Conservation (phyloP, 2,329 filamentous ascomycete genomes). For the Trichoderma aggressivum region DNA sequence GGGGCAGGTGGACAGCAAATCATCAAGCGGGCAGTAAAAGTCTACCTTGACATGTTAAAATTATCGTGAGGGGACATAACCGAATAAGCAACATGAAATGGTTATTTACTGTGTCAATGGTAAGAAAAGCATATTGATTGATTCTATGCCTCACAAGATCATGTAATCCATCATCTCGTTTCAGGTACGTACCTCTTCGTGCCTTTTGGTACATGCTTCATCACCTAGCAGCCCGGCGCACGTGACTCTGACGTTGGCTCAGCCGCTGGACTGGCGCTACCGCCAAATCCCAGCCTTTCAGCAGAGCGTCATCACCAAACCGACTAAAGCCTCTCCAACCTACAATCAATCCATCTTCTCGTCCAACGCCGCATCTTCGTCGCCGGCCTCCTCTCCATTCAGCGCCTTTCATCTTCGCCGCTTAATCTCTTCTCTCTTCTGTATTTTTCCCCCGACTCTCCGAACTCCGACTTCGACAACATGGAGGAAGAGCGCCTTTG, state of each 20-base stretch:
- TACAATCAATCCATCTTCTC: neutral
- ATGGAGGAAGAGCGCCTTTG: constrained; percentile 66
- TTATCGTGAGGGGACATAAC: neutral
- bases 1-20: neutral
- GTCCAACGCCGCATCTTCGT: neutral
- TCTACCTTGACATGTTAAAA: neutral
- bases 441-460: neutral
- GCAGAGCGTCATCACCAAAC: constrained; percentile 8
- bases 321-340: neutral
- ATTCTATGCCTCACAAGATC: neutral
- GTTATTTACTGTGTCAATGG: neutral
- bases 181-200: no score
- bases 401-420: neutral
- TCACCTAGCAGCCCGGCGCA: neutral
- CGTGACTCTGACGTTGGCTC: constrained; percentile 18
- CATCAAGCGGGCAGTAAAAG: neutral
- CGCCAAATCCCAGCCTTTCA: constrained; percentile 4
- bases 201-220: neutral
- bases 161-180: neutral
- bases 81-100: neutral
- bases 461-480: constrained; percentile 21
- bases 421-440: neutral
- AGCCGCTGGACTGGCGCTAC: constrained; percentile 14
- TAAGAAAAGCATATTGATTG: neutral
- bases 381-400: neutral